phyloP scores from a whole-genome alignment of 768 basidiomycete genomes.

The Hypholoma fasciculare region DNA sequence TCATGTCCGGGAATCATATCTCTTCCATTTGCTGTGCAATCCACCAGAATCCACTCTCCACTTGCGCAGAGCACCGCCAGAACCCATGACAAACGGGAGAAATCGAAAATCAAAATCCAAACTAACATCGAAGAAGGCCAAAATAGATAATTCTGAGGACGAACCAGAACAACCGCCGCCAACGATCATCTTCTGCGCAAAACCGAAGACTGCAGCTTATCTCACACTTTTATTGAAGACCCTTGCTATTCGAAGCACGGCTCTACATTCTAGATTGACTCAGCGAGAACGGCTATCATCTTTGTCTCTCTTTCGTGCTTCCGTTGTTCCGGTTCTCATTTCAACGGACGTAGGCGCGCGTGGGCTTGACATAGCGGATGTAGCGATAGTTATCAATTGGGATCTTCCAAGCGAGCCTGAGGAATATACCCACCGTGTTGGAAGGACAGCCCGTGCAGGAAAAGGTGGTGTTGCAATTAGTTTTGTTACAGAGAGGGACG shows the following conservation, averaged over 20 bases:
- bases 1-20: conserved; percentile 90
- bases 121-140: conserved; percentile 34
- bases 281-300: conserved; percentile 88
- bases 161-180: conserved; percentile 81
- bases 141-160: conserved; percentile 40
- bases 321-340: conserved; percentile 86
- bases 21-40: conserved; percentile 86
- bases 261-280: conserved; percentile 90
- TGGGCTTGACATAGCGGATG: conserved; percentile 94
- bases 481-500: conserved; percentile 93
- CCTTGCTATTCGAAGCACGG: conserved; percentile 79
- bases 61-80: conserved; percentile 65
- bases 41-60: conserved; percentile 79
- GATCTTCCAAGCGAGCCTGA: conserved; percentile 89
- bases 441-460: conserved; percentile 89
- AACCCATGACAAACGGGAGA: conserved; percentile 36
- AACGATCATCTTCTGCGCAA: conserved; percentile 92
- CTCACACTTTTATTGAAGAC: conserved; percentile 78
- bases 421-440: conserved; percentile 96
- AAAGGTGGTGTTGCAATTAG: conserved; percentile 88
- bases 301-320: conserved; percentile 83
- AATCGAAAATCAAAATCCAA: conserved; percentile 23
- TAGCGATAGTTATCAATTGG: conserved; percentile 97
- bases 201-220: conserved; percentile 88
- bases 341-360: conserved; percentile 96